Evolutionary conservation across 768 basidiomycete genomes (phyloP).

Genomic region (Boletus edulis): DNA sequence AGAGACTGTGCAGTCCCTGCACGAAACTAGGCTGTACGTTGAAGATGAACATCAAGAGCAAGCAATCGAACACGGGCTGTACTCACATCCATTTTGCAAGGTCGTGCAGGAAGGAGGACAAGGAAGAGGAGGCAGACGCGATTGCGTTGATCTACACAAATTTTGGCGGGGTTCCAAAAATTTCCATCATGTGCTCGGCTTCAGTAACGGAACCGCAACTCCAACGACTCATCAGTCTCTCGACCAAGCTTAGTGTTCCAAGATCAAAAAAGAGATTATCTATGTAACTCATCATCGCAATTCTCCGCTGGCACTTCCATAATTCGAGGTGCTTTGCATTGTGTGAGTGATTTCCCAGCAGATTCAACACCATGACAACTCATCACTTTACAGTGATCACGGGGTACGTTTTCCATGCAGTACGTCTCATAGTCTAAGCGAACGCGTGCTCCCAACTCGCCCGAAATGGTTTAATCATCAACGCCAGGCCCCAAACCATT

Average conservation of each 20-base stretch:
- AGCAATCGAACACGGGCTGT: not conserved
- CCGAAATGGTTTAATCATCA: too few relatives aligned
- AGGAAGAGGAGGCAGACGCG: conserved; percentile 29
- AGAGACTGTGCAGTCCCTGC: conserved; percentile 79
- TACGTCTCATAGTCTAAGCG: too few relatives aligned
- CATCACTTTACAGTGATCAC: not conserved
- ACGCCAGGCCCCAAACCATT: too few relatives aligned
- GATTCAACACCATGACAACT: not conserved
- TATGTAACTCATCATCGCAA: too few relatives aligned
- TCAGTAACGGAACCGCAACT: too few relatives aligned
- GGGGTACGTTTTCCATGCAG: not conserved
- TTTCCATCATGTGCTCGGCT: conserved; percentile 11
- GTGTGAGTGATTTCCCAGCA: not conserved
- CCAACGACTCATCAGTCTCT: too few relatives aligned
- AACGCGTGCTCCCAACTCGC: too few relatives aligned
- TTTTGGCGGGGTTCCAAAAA: conserved; percentile 58
- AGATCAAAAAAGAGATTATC: too few relatives aligned
- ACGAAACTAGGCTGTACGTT: conserved; percentile 61
- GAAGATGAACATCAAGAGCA: conserved; percentile 1
- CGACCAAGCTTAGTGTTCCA: too few relatives aligned
- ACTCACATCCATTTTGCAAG: conserved; percentile 31
- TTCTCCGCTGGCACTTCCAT: too few relatives aligned
- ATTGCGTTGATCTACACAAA: conserved; percentile 32
- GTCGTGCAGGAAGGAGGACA: conserved; percentile 27
- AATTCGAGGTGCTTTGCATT: not conserved